Evolutionary conservation across 805 yeast species (phyloP).

Genomic region (Naumovozyma baii): DNA sequence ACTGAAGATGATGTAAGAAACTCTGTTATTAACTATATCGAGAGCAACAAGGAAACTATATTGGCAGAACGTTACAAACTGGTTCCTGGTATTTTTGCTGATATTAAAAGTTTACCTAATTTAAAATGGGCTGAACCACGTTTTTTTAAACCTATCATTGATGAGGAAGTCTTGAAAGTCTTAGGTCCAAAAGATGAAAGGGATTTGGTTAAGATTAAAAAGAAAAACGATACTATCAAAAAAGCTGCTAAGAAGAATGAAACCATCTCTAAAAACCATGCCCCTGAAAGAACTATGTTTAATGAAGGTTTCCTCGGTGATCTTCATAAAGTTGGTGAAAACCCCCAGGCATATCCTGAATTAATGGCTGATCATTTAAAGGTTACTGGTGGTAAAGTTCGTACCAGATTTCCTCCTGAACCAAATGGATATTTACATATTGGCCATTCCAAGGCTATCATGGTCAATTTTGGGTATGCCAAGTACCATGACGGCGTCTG

Average conservation of each 20-base stretch:
- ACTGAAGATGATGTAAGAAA: slow-evolving; percentile 54
- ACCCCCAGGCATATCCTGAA: slow-evolving; percentile 83
- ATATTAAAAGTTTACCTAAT: slow-evolving; percentile 59
- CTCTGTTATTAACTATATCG: slow-evolving; percentile 51
- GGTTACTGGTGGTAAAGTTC: slow-evolving; percentile 72
- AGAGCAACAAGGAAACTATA: slow-evolving; percentile 49
- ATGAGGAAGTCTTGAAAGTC: slow-evolving; percentile 55
- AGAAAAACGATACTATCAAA: slow-evolving; percentile 27
- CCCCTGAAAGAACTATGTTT: slow-evolving; percentile 64
- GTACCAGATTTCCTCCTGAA: slow-evolving; percentile 94
- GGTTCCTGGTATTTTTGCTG: slow-evolving; percentile 69
- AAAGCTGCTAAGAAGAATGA: slow-evolving; percentile 12
- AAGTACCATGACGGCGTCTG: slow-evolving; percentile 78
- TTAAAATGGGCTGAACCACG: slow-evolving; percentile 91
- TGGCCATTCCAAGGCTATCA: slow-evolving; percentile 96
- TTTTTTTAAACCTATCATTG: slow-evolving; percentile 78
- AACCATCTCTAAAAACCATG: background rate
- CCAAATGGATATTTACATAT: slow-evolving; percentile 98
- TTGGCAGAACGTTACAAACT: slow-evolving; percentile 65
- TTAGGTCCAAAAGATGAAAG: slow-evolving; percentile 96
- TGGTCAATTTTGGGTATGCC: slow-evolving; percentile 97
- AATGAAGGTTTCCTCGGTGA: slow-evolving; percentile 93
- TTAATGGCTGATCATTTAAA: slow-evolving; percentile 71
- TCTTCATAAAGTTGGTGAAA: slow-evolving; percentile 89
- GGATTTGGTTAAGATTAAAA: slow-evolving; percentile 70